Evolutionary conservation across 805 yeast genomes (phyloP).

Genomic region (Kodamaea hsintzibuensis): DNA sequence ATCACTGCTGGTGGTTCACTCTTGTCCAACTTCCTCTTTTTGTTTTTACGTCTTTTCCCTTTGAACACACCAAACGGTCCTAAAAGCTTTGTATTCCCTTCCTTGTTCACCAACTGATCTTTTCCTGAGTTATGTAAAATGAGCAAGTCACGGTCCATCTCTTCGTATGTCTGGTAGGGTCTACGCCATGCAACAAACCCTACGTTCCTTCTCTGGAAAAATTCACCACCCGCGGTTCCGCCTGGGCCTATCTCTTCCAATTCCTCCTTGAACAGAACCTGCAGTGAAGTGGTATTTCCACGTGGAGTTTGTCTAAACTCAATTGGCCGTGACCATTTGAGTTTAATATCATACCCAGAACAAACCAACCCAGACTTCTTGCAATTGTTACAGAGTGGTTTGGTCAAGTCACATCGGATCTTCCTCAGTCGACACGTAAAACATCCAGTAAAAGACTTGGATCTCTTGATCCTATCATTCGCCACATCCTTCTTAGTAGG

Average conservation of each 20-base stretch:
- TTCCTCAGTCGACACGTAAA: conserved; percentile 83
- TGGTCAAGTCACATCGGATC: conserved; percentile 73
- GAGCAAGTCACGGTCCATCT: conserved; percentile 72
- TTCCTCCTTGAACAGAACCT: conserved; percentile 30
- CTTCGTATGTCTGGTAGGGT: conserved; percentile 72
- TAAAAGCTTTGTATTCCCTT: conserved; percentile 50
- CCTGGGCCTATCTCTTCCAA: conserved; percentile 17
- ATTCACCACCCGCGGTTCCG: conserved; percentile 30
- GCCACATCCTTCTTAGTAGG: neutral
- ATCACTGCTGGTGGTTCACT: neutral
- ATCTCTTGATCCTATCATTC: conserved; percentile 17
- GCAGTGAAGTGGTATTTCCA: conserved; percentile 30
- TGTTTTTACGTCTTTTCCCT: neutral
- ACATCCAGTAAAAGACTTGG: conserved; percentile 84
- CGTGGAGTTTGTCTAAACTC: conserved; percentile 26
- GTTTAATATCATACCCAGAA: conserved; percentile 80
- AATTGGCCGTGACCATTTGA: conserved; percentile 70
- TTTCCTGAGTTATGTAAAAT: conserved; percentile 50
- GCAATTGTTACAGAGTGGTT: conserved; percentile 75
- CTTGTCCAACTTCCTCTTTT: neutral
- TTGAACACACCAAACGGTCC: conserved; percentile 88
- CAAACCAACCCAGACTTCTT: conserved; percentile 65
- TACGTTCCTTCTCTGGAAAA: conserved; percentile 67
- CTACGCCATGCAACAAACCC: conserved; percentile 72
- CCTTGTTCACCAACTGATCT: conserved; percentile 32